Percentiles rank a stretch among this genome's conserved stretches.
These are phyloP conservation scores for Apiospora arundinis DNA, from an alignment of 2,329 filamentous ascomycete species.

Conservation along the genomic window DNA sequence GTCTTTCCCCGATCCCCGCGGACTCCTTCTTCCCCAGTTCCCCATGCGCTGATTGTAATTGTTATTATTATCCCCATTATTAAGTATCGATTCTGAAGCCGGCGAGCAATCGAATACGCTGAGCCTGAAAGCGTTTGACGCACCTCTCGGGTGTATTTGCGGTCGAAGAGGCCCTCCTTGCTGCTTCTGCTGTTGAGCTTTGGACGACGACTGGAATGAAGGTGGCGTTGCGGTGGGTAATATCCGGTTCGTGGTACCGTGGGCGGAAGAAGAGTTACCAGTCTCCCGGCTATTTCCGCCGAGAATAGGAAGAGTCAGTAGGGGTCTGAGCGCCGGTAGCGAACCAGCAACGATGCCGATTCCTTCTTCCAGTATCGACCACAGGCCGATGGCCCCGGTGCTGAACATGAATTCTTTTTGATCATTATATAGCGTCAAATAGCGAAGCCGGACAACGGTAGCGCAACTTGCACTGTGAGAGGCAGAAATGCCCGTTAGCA, in stretches of 20 bases:
- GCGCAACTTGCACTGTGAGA: constrained; percentile 41
- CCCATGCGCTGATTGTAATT: neutral
- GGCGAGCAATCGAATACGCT: neutral
- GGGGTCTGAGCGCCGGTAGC: constrained; percentile 51
- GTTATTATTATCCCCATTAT: neutral
- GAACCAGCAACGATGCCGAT: constrained; percentile 57
- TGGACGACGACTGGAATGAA: neutral
- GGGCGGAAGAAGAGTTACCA: neutral
- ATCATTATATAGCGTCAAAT: constrained; percentile 47
- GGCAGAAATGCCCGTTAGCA: constrained; percentile 18
- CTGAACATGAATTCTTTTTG: constrained; percentile 47
- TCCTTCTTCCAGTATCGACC: constrained; percentile 55
- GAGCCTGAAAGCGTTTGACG: neutral
- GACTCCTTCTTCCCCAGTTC: neutral
- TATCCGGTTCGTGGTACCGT: neutral
- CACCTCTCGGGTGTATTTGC: neutral
- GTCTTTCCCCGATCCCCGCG: neutral
- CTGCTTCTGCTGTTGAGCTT: neutral
- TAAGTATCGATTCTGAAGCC: neutral
- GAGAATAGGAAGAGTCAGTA: constrained; percentile 42
- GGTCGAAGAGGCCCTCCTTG: neutral
- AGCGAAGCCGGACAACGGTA: constrained; percentile 50
- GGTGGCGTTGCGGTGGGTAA: too few relatives aligned
- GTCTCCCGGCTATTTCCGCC: constrained; percentile 21
- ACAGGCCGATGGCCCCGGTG: constrained; percentile 49